phyloP scores from a whole-genome alignment of 495 filamentous ascomycete genomes.

The Chaetomium cochliodes region DNA sequence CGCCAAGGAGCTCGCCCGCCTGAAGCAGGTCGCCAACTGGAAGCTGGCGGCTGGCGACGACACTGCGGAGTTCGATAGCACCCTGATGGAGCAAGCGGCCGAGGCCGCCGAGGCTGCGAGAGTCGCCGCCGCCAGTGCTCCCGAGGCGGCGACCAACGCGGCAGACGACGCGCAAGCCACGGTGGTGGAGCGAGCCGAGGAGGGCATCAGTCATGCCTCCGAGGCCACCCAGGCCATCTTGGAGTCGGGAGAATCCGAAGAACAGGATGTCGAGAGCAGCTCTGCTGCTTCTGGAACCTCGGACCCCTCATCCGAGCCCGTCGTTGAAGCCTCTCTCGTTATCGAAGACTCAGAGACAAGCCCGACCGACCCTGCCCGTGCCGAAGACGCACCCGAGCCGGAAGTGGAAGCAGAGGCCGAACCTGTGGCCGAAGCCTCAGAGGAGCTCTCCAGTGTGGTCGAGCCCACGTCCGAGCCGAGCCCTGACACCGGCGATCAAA shows the following conservation, averaged over 20 bases:
- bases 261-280: slow-evolving; percentile 24
- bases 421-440: slow-evolving; percentile 14
- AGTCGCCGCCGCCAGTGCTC: slow-evolving; percentile 25
- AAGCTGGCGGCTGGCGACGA: slow-evolving; percentile 77
- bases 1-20: slow-evolving; percentile 74
- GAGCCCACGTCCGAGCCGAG: slow-evolving; percentile 28
- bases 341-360: slow-evolving; percentile 2
- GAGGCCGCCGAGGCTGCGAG: slow-evolving; percentile 39
- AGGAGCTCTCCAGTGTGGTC: slow-evolving; percentile 20
- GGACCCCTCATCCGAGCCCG: slow-evolving; percentile 3
- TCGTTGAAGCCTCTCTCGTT: slow-evolving; percentile 12
- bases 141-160: slow-evolving; percentile 16
- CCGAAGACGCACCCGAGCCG: slow-evolving; percentile 6
- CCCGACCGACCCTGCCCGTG: not conserved
- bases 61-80: slow-evolving; percentile 68
- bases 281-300: slow-evolving; percentile 10
- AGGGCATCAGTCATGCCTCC: slow-evolving; percentile 22
- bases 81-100: slow-evolving; percentile 44
- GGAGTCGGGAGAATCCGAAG: not conserved
- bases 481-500: slow-evolving; percentile 12
- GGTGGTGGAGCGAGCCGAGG: slow-evolving; percentile 27
- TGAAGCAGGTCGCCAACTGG: slow-evolving; percentile 85
- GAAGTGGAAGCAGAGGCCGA: not conserved
- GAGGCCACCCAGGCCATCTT: slow-evolving; percentile 22
- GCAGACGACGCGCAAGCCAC: slow-evolving; percentile 22